These are phyloP conservation scores for Acephala macrosclerotiorum DNA, from an alignment of 2,329 filamentous ascomycete species.

Conservation along the genomic window DNA sequence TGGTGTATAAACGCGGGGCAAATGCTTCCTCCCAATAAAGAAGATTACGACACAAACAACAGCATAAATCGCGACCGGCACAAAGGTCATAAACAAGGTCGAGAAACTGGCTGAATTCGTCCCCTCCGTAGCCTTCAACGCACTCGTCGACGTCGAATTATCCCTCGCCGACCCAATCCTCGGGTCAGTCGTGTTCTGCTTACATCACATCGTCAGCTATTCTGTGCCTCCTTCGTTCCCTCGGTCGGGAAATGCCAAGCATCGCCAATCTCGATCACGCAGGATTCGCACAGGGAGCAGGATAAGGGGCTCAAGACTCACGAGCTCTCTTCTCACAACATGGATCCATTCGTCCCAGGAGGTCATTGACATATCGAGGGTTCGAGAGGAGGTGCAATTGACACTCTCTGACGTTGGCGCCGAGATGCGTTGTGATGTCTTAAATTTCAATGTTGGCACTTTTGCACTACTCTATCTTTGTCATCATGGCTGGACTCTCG, in stretches of 20 bases:
- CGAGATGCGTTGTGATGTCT: conserved; percentile 3
- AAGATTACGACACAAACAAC: conserved; percentile 59
- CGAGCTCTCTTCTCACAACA: conserved; percentile 15
- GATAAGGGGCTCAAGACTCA: conserved; percentile 11
- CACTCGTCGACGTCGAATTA: conserved; percentile 45
- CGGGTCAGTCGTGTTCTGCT: conserved; percentile 44
- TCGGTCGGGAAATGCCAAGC: conserved; percentile 10
- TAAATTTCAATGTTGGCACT: neutral
- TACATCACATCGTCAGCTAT: conserved; percentile 9
- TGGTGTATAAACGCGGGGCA: conserved; percentile 62
- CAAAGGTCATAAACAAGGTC: conserved; percentile 57
- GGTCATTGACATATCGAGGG: conserved; percentile 15
- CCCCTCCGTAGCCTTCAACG: conserved; percentile 47
- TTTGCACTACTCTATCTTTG: neutral
- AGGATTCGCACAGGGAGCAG: neutral
- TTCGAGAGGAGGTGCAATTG: conserved; percentile 4
- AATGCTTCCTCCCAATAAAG: conserved; percentile 55
- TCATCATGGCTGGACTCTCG: neutral
- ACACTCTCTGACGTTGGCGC: neutral
- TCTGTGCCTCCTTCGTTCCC: too few species aligned
- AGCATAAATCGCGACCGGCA: conserved; percentile 59
- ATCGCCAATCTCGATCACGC: neutral
- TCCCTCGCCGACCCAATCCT: conserved; percentile 54
- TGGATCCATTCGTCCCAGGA: conserved; percentile 10
- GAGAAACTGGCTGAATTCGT: conserved; percentile 51